Evolutionary conservation across 2,329 filamentous ascomycete genomes (phyloP).

Genomic region (Aspergillus costaricaensis): DNA sequence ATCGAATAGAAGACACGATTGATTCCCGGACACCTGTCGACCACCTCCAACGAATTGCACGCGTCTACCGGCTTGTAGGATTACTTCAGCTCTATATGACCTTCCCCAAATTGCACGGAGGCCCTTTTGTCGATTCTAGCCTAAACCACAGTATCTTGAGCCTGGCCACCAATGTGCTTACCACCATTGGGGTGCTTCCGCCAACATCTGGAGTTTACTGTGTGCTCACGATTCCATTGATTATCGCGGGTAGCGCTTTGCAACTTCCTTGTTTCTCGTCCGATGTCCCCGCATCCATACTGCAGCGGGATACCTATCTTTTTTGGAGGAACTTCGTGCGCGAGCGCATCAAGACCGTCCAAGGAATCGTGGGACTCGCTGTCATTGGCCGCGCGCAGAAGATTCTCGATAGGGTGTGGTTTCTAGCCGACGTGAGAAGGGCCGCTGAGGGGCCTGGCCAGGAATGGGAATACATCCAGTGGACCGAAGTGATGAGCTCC

Average conservation of each 20-base stretch:
- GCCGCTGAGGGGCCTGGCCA: not conserved
- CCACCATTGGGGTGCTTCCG: not conserved
- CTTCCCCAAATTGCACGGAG: not conserved
- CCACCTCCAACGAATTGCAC: not conserved
- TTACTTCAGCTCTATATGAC: slow-evolving; percentile 6
- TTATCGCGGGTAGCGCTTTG: slow-evolving; percentile 7
- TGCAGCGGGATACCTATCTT: not conserved
- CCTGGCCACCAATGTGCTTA: slow-evolving; percentile 2
- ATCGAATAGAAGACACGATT: not conserved
- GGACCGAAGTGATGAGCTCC: slow-evolving; percentile 4
- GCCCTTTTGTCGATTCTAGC: not conserved
- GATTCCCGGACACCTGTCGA: not conserved
- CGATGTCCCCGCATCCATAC: not conserved
- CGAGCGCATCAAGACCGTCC: not conserved
- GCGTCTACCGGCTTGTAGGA: not conserved
- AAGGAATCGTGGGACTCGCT: not conserved
- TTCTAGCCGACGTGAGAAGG: not conserved
- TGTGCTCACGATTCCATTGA: slow-evolving; percentile 5
- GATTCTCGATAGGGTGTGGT: slow-evolving; percentile 14
- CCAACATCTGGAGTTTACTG: slow-evolving; percentile 6
- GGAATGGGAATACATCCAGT: not conserved
- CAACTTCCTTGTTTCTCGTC: not conserved
- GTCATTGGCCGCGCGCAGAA: not conserved
- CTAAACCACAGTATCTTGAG: not conserved
- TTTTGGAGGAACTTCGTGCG: slow-evolving; percentile 4